Evolutionary conservation across 139 green algal genomes (phyloP), one percentile per base, ranked within the genome.

Genomic region (Coelastrella sp.): DNA sequence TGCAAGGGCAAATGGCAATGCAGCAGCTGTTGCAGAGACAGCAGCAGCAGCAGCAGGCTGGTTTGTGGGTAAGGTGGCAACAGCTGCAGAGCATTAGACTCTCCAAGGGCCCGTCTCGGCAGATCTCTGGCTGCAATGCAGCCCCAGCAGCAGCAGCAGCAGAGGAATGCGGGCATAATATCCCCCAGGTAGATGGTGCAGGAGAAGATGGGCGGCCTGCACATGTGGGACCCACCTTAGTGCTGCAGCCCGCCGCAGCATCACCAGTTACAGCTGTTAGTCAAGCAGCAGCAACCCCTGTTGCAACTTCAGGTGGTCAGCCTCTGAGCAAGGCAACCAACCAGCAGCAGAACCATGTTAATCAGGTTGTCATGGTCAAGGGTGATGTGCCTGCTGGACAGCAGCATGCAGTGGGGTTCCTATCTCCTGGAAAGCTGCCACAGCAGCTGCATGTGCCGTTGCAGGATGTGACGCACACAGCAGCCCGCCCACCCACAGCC

Each of bases 1-100:
- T 54, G 82, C 65, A 87, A 8, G 64, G 65, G 7, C 82, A 87
- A 65, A 64, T 66, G 20, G 64, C 64, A 2, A 78, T 78, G 64
- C 64, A 78, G 32, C 64, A 64, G 65, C 82, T 79, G 65, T 65
- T 78, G 65, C 56, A 73, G 59, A 14, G 16, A 22, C 80, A 86
- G 80, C 80, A 77, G 64, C 82, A 87, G 64, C 80, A 86, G 80
- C 60, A 86, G 80, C 61, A 76, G n/a, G 80, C 80, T 75, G 59
- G 68, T 5, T 10, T 87, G 32, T 87, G 82, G 82, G 5, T 16
- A 5, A 23, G 82, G 22, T 87, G 82, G 82, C 82, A 87, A 64
- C 81, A 87, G 82, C 64, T 87, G 65, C 82, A 87, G 16, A 6
- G 16, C 3, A 19, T 20, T 64, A 86, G 80, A 57, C 71, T 57